phyloP scores from a whole-genome alignment of 2,329 filamentous ascomycete genomes.

The Verruconis gallopava region DNA sequence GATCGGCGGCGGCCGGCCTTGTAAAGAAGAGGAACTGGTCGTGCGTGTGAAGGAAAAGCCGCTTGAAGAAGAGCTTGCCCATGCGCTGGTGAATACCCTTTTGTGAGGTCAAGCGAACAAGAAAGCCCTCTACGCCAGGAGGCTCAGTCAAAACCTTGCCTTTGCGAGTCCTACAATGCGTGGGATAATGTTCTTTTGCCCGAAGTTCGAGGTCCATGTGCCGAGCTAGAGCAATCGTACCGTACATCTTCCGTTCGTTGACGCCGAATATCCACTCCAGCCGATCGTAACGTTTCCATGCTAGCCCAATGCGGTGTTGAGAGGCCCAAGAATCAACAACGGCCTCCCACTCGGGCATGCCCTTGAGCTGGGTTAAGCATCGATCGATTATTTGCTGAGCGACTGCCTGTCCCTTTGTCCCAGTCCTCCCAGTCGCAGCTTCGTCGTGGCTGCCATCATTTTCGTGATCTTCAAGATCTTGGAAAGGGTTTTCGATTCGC shows the following conservation, averaged over 20 bases:
- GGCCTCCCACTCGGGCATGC: constrained; percentile 43
- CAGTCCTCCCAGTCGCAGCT: constrained; percentile 30
- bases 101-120: constrained; percentile 52
- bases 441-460: constrained; percentile 32
- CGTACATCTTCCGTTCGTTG: constrained; percentile 57
- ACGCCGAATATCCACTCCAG: constrained; percentile 55
- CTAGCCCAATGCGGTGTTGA: constrained; percentile 47
- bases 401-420: constrained; percentile 41
- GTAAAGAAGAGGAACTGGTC: constrained; percentile 52
- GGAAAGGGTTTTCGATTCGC: constrained; percentile 47
- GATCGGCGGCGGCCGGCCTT: constrained; percentile 42
- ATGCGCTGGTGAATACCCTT: constrained; percentile 44
- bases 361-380: constrained; percentile 46
- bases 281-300: constrained; percentile 56
- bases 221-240: constrained; percentile 52
- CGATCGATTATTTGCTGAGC: constrained; percentile 43
- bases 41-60: constrained; percentile 51
- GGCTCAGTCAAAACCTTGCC: constrained; percentile 41
- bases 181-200: constrained; percentile 52
- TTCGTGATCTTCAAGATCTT: constrained; percentile 33
- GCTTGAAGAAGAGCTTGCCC: constrained; percentile 50
- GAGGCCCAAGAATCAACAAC: constrained; percentile 47
- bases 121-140: constrained; percentile 50
- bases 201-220: constrained; percentile 54
- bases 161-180: constrained; percentile 30